Base-by-base conservation (phyloP, 192 early-diverging fungal genomes). In the Coemansia furcata region DNA sequence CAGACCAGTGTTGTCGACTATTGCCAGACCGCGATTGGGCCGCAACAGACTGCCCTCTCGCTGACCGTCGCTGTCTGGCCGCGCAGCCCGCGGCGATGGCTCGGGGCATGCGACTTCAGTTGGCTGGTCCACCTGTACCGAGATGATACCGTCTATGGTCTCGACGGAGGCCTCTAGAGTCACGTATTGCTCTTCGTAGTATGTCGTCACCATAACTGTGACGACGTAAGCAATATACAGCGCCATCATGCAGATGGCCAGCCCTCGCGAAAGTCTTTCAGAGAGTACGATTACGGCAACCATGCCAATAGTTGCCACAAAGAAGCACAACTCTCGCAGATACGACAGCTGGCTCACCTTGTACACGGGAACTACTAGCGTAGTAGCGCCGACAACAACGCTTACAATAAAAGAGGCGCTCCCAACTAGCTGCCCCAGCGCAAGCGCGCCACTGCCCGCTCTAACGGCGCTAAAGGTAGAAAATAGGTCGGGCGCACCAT, bases 371-470 rank as follows among this genome's bases (percentile, higher is more conserved):
- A 85, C 84, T 26, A 94, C 84, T 6, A 95, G 83, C 6, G 92
- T 89, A 66, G 96, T 92, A 1, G 87, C 86, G 39, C 95, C 93
- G 9, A 93, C 87, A 26, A 97, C 92, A 2, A 96, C 86, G 26
- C 94, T 83, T 4, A 88, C 85, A 54, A 96, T 91, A 74, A 96
- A 98, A 38, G 89, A 84, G 35, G 79, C 90, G 26, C 91, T 91
- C 57, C 95, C 96, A 26, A 96, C 85, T n/a, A 98, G 86, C 72
- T 97, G 94, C 19, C 97, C 95, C 15, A 98, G 78, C 4, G 95
- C 95, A 42, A 97, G 68, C 1, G 89, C 90, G 21, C 89, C 90
- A 52, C 88, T 86, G 26, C 87, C 86, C 4, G 88, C 85, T 7
- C 85, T 71, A 63, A 92, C 87, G 6, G 92, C 90, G 38, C 87